Conservation (phyloP, 2,329 filamentous ascomycete genomes). For the Byssoonygena ceratinophila region DNA sequence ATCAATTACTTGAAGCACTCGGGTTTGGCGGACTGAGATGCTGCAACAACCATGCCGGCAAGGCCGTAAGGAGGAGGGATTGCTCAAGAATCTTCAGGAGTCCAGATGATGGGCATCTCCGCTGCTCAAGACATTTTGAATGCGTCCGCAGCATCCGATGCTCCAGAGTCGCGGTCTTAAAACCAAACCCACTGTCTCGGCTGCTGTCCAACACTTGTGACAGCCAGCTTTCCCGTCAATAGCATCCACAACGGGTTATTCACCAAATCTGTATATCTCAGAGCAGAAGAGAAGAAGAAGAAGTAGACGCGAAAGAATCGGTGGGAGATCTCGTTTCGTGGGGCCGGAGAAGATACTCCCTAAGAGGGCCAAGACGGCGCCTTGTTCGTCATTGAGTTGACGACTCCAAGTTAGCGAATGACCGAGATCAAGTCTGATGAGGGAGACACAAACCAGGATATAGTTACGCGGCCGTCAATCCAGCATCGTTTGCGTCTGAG, state of each 20-base stretch:
- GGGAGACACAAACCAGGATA: neutral
- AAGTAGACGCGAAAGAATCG: no score
- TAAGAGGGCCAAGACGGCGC: neutral
- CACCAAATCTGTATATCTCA: neutral
- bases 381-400: neutral
- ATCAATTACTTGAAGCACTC: no score
- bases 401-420: no score
- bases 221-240: neutral
- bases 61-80: neutral
- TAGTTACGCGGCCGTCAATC: neutral
- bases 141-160: no score
- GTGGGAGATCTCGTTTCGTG: neutral
- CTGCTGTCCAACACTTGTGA: neutral
- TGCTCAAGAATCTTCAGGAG: no score
- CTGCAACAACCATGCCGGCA: neutral
- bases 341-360: neutral
- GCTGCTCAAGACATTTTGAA: no score
- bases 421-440: neutral
- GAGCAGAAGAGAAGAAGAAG: neutral
- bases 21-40: neutral
- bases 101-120: neutral
- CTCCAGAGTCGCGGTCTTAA: no score
- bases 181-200: neutral
- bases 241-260: neutral
- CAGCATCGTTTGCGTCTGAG: neutral